These are phyloP conservation scores for Phytophthora cactorum DNA, from an alignment of 352 stramenopile genomes.

Conservation along the genomic window DNA sequence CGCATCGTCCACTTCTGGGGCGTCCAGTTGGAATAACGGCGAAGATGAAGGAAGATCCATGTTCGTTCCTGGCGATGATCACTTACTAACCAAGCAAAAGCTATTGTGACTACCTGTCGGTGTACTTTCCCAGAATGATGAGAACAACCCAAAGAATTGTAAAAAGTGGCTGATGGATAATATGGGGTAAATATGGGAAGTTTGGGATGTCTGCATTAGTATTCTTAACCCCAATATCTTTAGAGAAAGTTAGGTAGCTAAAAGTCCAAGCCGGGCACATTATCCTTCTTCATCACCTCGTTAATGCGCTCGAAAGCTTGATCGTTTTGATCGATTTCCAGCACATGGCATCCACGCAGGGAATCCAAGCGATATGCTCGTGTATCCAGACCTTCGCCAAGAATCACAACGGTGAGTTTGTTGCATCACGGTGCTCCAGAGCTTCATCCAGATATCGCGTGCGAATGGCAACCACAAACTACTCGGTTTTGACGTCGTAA, in stretches of 20 bases:
- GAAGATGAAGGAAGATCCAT: constrained; percentile 24
- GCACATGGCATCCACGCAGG: constrained; percentile 33
- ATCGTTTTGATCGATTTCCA: constrained; percentile 43
- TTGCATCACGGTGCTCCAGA: constrained; percentile 23
- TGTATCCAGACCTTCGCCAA: constrained; percentile 49
- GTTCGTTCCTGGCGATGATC: background rate
- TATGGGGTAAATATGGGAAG: background rate
- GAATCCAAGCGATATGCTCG: constrained; percentile 50
- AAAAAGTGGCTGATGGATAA: background rate
- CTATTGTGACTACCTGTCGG: constrained; percentile 28
- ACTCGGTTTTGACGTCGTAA: background rate
- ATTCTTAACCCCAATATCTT: background rate
- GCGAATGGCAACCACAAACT: constrained; percentile 32
- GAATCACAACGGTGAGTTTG: constrained; percentile 47
- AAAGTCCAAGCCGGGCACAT: constrained; percentile 14
- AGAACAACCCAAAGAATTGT: background rate
- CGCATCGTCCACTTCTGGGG: constrained; percentile 19
- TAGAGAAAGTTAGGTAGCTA: background rate
- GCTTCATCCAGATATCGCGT: constrained; percentile 38
- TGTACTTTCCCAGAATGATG: constrained; percentile 35
- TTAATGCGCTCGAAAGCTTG: constrained; percentile 27
- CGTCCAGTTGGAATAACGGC: constrained; percentile 19
- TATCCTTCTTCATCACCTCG: constrained; percentile 34
- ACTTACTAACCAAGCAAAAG: background rate
- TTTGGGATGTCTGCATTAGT: background rate